Base-by-base conservation (phyloP, 192 early-diverging fungal genomes). In the Coemansia sp. region DNA sequence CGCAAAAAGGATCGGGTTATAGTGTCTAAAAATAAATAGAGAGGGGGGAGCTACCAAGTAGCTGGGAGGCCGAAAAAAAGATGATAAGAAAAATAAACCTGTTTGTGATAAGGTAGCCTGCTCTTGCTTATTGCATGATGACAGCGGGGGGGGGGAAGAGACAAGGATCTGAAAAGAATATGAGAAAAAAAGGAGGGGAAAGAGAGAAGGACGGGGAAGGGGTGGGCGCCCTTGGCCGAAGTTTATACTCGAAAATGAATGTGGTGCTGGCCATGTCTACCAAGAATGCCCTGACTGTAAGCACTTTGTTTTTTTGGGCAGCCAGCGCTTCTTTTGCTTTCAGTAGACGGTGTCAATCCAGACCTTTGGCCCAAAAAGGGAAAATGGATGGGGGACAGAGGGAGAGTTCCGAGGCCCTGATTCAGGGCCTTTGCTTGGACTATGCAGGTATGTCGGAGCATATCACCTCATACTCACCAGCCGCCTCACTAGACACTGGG, bases 301-400 rank as follows among this genome's bases (percentile, higher is more conserved):
- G 43, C 21, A 17, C 19, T 43, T 43, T 43, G 7, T 21, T 43
- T 19, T 17, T 27, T 11, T 27, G 24, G 44, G 8, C 22, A 46
- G 24, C 12, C 26, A 22, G 10, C 12, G 12, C 12, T n/a, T n/a
- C n/a, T n/a, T 27, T 22, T 48, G 44, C 24, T 22, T 48, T 14
- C 44, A 48, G 44, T 48, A 48, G 44, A 48, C 44, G 44, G 44
- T 26, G 44, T 26, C 44, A 48, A 48, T 48, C 44, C 44, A 24
- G 44, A 48, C 44, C 44, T 48, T 48, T 48, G 44, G 44, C 44
- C 44, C 44, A 48, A 48, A 48, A 48, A 48, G 10, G 26, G 44
- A 48, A n/a, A 48, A 27, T 19, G 43, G 43, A 12, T 48, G 44
- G 24, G 24, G 44, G 22, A 12, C 10, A 5, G 22, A n/a, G 38